These are phyloP conservation scores for Magnusiomyces ingens DNA, from an alignment of 1,139 yeast genomes.

Conservation along the genomic window DNA sequence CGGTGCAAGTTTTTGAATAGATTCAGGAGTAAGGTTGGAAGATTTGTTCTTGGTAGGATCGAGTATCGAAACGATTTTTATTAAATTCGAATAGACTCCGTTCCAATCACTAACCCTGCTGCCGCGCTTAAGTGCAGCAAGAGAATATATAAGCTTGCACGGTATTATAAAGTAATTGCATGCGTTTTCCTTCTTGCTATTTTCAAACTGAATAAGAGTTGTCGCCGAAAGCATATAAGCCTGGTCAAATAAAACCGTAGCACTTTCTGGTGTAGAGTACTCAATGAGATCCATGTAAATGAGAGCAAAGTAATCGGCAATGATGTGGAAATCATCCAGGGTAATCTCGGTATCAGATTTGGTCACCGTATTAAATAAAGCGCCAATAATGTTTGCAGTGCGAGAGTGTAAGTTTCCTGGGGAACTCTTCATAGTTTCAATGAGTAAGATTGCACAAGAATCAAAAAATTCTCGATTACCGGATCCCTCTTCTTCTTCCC, in stretches of 20 bases:
- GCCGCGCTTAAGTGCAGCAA: constrained; percentile 36
- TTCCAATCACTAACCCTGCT: constrained; percentile 35
- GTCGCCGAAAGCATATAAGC: constrained; percentile 21
- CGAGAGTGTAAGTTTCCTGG: constrained; percentile 71
- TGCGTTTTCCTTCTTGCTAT: constrained; percentile 2
- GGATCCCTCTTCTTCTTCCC: constrained; percentile 24
- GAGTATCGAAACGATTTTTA: constrained; percentile 6
- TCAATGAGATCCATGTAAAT: constrained; percentile 6
- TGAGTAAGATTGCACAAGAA: constrained; percentile 54
- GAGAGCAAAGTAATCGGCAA: constrained; percentile 20
- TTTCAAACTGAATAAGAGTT: constrained; percentile 9
- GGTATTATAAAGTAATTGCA: constrained; percentile 12
- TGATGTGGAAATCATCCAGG: constrained; percentile 13
- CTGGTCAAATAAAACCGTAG: constrained; percentile 33
- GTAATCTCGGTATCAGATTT: background rate
- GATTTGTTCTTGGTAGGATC: background rate
- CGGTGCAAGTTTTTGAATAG: constrained; percentile 1
- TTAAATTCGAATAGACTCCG: constrained; percentile 18
- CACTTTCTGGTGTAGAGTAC: constrained; percentile 15
- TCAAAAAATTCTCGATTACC: constrained; percentile 39
- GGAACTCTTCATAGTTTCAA: constrained; percentile 72
- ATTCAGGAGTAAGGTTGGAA: background rate
- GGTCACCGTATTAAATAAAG: constrained; percentile 19
- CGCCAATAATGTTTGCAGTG: constrained; percentile 43
- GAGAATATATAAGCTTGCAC: constrained; percentile 24